Percentiles rank a stretch among this genome's conserved stretches.
These are phyloP conservation scores for Pichia sporocuriosa DNA, from an alignment of 805 yeast species.

Conservation along the genomic window DNA sequence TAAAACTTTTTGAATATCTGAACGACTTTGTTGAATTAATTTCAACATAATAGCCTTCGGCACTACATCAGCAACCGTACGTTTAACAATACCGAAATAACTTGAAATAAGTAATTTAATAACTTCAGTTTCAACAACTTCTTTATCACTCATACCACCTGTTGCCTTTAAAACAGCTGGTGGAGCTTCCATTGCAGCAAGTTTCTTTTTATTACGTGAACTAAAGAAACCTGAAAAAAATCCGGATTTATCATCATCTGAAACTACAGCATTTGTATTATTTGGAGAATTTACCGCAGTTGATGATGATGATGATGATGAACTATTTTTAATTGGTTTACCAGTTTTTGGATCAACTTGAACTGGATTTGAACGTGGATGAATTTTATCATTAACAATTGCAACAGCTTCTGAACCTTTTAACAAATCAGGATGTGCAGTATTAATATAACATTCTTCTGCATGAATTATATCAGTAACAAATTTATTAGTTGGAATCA, in stretches of 20 bases:
- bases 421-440: constrained; percentile 94
- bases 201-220: constrained; percentile 84
- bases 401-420: constrained; percentile 95
- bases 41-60: constrained; percentile 96
- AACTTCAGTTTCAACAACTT: constrained; percentile 94
- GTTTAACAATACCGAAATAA: constrained; percentile 86
- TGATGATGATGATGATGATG: not conserved
- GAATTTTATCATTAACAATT: constrained; percentile 82
- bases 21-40: constrained; percentile 75
- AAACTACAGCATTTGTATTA: constrained; percentile 24
- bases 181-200: constrained; percentile 96
- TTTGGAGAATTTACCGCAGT: constrained; percentile 28
- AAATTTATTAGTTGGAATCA: constrained; percentile 79
- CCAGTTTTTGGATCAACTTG: constrained; percentile 88
- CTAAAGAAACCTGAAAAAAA: constrained; percentile 95
- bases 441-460: constrained; percentile 92
- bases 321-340: constrained; percentile 41
- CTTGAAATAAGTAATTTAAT: constrained; percentile 87
- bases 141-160: constrained; percentile 90
- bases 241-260: constrained; percentile 51
- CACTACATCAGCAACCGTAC: constrained; percentile 86
- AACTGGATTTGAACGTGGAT: constrained; percentile 55
- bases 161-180: constrained; percentile 91
- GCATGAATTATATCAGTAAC: constrained; percentile 76
- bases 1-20: constrained; percentile 83